Base-by-base conservation (phyloP, 2,329 filamentous ascomycete genomes). In the Fusarium sp. region DNA sequence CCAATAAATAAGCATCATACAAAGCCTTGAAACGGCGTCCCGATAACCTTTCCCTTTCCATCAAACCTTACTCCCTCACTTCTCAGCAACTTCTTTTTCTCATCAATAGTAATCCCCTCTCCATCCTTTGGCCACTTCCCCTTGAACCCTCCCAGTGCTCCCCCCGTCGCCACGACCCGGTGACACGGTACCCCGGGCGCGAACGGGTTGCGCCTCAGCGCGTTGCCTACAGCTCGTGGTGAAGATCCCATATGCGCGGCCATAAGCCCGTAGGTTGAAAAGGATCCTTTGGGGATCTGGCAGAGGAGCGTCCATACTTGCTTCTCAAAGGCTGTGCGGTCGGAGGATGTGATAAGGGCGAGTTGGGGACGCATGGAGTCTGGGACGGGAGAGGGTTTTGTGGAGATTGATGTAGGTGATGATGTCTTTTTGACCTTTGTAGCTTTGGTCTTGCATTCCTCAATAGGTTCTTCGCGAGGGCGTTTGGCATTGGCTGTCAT, bases 161-260 rank as follows among this genome's bases (percentile, higher is more conserved):
- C 92, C 61, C 92, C 92, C 45, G 91, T 92, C 7, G 93, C 93
- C 56, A 97, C 89, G 25, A 96, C 92, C 11, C 95, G 89, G 82
- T 97, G 94, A 71, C 94, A 97, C 1, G 94, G 95, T 6, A 96
- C 92, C 37, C 90, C 88, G 0, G 95, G 94, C 16, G 95, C 94
- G 78, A 96, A 97, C 0, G 94, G 94, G 80, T 97, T 97, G 11
- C 88, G 86, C 20, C 93, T 89, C 79, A 97, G 86, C 2, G 94
- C 94, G 68, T 93, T 94, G 18, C 94, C 94, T 6, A 97, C 90
- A 0, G 94, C 94, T 48, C 94, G 88, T 2, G 94, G 92, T 5
- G 92, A 94, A 25, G 93, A 94, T 13, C 85, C 82, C 18, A 96
- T 87, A 67, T 92, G 88, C 10, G 87, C 87, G 0, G 95, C 91